Evolutionary conservation across 148 eudicot genomes (phyloP), one percentile per base, ranked within the genome.

Genomic region (Rhododendron mucronatum): DNA sequence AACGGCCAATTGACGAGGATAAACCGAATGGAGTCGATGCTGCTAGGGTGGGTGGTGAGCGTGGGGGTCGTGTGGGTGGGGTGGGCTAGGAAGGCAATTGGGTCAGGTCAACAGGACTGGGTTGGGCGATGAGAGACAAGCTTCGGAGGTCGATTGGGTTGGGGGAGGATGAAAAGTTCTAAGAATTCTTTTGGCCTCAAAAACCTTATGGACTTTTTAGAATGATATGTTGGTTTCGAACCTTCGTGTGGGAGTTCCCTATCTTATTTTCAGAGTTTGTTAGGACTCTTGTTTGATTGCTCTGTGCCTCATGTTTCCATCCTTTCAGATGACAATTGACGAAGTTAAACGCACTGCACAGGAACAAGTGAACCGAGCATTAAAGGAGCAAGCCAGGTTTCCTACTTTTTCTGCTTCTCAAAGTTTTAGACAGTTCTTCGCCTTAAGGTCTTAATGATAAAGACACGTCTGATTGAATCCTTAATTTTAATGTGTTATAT

Each of bases 341-440:
- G 99, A 91, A 91, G 96, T 97, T 86, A 95, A 92, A 90, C 95
- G 96, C 50, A 92, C 95, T 84, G 99, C 99, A 75, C 95, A 96
- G 71, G 88, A 91, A 85, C 98, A 94, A 89, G 92, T 97, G 90
- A 94, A 95, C 85, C 91, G 89, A 87, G 98, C 98, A 10, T 48
- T 97, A 87, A 97, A 94, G 89, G 95, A 95, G 82, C 95, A 93
- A 57, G 80, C 95, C 91, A 97, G 95, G 99, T 96, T 86, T 77
- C 82, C 69, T 75, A 45, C 48, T 77, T 45, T 76, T 13, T 20
- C 77, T 63, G 37, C 28, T 7, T 55, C 2, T 39, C 55, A 45
- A 53, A 51, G 35, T 84, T 71, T 84, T 71, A 50, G 44, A 13
- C 53, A 33, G 80, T 50, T 45, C 16, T 74, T 5, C 20, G 30